phyloP scores from a whole-genome alignment of 495 filamentous ascomycete genomes.

The Physcia stellaris region DNA sequence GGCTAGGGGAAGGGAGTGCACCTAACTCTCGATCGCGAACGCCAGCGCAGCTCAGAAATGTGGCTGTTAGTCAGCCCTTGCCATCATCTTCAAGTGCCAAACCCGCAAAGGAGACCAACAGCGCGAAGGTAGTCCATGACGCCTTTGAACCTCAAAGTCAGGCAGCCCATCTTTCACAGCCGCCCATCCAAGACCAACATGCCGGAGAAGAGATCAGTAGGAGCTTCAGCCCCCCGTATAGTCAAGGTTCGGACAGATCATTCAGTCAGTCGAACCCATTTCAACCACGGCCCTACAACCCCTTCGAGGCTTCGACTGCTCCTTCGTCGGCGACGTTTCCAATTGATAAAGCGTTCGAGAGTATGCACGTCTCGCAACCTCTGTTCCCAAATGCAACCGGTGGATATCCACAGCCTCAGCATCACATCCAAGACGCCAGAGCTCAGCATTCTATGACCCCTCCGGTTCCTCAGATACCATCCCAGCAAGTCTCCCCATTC shows the following conservation, averaged over 20 bases:
- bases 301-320: slow-evolving; percentile 47
- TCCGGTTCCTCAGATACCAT: slow-evolving; percentile 39
- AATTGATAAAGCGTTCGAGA: slow-evolving; percentile 57
- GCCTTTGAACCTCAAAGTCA: background rate
- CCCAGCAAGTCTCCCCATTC: slow-evolving; percentile 32
- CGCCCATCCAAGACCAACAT: background rate
- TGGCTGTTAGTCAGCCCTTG: slow-evolving; percentile 13
- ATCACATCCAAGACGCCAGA: slow-evolving; percentile 28
- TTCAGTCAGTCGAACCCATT: slow-evolving; percentile 15
- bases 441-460: slow-evolving; percentile 46
- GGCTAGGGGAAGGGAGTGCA: slow-evolving; percentile 55
- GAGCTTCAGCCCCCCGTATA: background rate
- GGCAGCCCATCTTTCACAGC: background rate
- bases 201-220: slow-evolving; percentile 3
- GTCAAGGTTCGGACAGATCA: background rate
- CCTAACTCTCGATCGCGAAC: slow-evolving; percentile 27
- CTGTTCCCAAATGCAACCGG: slow-evolving; percentile 79
- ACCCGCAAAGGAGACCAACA: too few species aligned
- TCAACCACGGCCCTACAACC: slow-evolving; percentile 39
- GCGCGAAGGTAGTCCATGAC: too few species aligned
- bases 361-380: slow-evolving; percentile 55
- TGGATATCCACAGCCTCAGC: slow-evolving; percentile 47
- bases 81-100: background rate
- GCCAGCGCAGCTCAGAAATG: slow-evolving; percentile 15
- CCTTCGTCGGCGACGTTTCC: slow-evolving; percentile 35